Base-by-base conservation (phyloP, 345 rosid genomes). In the Turnera subulata region DNA sequence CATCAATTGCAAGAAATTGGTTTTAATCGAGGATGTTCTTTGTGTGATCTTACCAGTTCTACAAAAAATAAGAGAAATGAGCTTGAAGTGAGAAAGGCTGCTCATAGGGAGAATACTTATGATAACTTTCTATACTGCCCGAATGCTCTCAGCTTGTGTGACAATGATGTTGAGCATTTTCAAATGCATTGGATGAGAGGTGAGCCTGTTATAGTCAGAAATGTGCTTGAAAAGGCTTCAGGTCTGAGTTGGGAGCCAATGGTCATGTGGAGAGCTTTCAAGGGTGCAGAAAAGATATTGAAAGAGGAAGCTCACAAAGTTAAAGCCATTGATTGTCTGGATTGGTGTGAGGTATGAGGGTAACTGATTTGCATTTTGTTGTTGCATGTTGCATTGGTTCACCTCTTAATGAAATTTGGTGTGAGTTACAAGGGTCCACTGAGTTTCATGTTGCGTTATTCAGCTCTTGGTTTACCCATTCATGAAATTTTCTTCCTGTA, bases 211-310 rank as follows among this genome's bases (percentile, higher is more conserved):
- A 59, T 82, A 32, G 84, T 77, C 44, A 70, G 73, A 59, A 73
- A 75, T 60, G 79, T 73, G 42, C 79, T 73, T 53, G 81, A 78
- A 40, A 77, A 60, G 11, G 54, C 79, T 13, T 68, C 76, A 43
- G 81, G 88, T 58, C 72, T 82, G 42, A 82, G 84, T 58, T 82
- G 88, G 84, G 84, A 82, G 22, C 88, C 88, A 11, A 75, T 82
- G 88, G 88, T 82, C 53, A 82, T 82, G 83, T 75, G 84, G 83
- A 71, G 84, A 62, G 88, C 84, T 37, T 67, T 82, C 35, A 56
- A 25, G 2, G 81, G 80, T 46, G 80, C 85, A 11, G 35, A 63
- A 51, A 75, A 48, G 65, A 58, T 70, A 46, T 33, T 76, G 11
- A 70, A 76, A 68, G 78, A 78, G 29, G 73, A 73, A 52, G 67